Conservation (phyloP, 2,329 filamentous ascomycete species). For the Monilinia vaccinii-corymbosi region DNA sequence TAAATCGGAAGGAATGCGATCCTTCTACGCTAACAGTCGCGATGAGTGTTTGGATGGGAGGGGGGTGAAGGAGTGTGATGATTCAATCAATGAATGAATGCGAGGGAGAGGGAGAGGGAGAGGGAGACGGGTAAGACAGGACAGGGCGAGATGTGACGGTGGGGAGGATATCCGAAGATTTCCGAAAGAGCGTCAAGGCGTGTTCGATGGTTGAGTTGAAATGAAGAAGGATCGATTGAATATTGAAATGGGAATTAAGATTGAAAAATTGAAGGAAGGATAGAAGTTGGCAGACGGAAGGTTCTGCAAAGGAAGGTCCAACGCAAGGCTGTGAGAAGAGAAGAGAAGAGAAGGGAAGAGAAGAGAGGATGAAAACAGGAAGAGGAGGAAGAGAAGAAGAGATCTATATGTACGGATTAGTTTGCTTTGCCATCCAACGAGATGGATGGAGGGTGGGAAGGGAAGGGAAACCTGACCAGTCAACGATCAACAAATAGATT, state of each 20-base stretch:
- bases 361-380: no score
- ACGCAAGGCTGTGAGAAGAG: no score
- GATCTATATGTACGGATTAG: no score
- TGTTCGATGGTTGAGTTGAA: not conserved
- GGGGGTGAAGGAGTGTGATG: slow-evolving; percentile 7
- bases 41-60: slow-evolving; percentile 1
- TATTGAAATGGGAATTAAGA: not conserved
- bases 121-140: not conserved
- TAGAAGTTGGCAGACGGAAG: no score
- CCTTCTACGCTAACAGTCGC: not conserved
- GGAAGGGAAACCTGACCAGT: no score
- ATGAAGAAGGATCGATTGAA: not conserved
- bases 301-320: no score
- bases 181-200: not conserved
- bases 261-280: no score
- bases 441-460: no score
- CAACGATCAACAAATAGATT: no score
- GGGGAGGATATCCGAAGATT: not conserved
- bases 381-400: no score
- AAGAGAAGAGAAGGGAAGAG: no score
- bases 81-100: slow-evolving; percentile 24
- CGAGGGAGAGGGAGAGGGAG: slow-evolving; percentile 1
- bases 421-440: no score
- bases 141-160: not conserved
- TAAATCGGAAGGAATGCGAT: slow-evolving; percentile 4